Evolutionary conservation across 192 early-diverging fungal species (phyloP).

Genomic region (Backusella australiensis): DNA sequence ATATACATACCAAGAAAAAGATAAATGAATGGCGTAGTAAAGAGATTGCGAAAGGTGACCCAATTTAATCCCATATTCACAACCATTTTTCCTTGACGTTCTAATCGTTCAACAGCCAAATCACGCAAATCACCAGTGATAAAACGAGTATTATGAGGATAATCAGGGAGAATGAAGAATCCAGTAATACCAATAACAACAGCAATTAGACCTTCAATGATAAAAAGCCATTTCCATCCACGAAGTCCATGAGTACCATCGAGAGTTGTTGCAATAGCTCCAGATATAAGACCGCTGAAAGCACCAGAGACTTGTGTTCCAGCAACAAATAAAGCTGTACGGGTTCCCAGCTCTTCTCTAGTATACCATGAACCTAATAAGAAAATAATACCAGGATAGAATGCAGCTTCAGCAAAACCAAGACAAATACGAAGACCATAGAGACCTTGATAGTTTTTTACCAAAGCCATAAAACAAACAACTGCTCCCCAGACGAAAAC

Average conservation of each 20-base stretch:
- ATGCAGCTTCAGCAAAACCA: constrained; percentile 33
- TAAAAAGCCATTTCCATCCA: constrained; percentile 52
- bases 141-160: constrained; percentile 53
- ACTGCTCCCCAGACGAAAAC: constrained; percentile 24
- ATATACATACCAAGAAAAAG: constrained; percentile 15
- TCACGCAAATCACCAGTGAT: constrained; percentile 42
- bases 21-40: constrained; percentile 20
- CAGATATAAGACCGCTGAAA: constrained; percentile 27
- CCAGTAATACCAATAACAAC: constrained; percentile 41
- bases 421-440: constrained; percentile 36
- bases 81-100: constrained; percentile 17
- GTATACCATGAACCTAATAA: constrained; percentile 40
- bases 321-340: constrained; percentile 35
- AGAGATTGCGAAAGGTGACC: constrained; percentile 24
- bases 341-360: constrained; percentile 32
- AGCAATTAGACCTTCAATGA: constrained; percentile 56
- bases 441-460: constrained; percentile 22
- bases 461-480: constrained; percentile 30
- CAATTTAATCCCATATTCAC: constrained; percentile 11
- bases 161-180: constrained; percentile 48
- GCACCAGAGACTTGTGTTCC: constrained; percentile 25
- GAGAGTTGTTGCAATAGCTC: constrained; percentile 28
- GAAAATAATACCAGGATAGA: constrained; percentile 30
- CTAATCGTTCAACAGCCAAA: constrained; percentile 16
- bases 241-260: constrained; percentile 46